These are phyloP conservation scores for Eremothecium coryli DNA, from an alignment of 1,139 yeast genomes.

Conservation along the genomic window DNA sequence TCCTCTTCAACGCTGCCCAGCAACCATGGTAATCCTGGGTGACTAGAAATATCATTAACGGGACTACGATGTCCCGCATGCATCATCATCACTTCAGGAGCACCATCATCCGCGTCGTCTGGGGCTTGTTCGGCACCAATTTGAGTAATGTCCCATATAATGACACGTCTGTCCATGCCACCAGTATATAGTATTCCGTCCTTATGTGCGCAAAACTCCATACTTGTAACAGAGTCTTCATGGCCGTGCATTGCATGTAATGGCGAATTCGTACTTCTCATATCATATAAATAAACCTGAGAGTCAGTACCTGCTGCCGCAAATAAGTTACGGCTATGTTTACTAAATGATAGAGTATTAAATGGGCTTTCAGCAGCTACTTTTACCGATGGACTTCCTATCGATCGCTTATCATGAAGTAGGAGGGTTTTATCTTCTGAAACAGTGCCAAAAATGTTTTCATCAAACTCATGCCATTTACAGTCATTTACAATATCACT, in stretches of 20 bases:
- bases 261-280: constrained; percentile 38
- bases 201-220: constrained; percentile 63
- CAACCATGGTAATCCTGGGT: constrained; percentile 60
- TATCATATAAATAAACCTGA: constrained; percentile 53
- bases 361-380: constrained; percentile 36
- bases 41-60: constrained; percentile 64
- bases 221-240: constrained; percentile 53
- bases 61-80: constrained; percentile 81
- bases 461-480: constrained; percentile 53
- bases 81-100: constrained; percentile 74
- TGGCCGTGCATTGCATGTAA: constrained; percentile 75
- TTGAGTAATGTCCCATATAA: constrained; percentile 63
- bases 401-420: constrained; percentile 53
- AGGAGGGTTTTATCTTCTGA: constrained; percentile 63
- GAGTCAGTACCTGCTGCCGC: constrained; percentile 66
- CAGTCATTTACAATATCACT: constrained; percentile 62
- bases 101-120: constrained; percentile 74
- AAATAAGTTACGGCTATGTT: constrained; percentile 47
- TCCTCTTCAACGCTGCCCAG: constrained; percentile 68
- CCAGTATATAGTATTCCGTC: constrained; percentile 71
- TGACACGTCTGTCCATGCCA: constrained; percentile 60
- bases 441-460: constrained; percentile 52
- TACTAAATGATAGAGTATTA: constrained; percentile 58
- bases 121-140: constrained; percentile 75
- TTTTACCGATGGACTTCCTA: constrained; percentile 27